Evolutionary conservation across 768 basidiomycete genomes (phyloP).

Genomic region (Suillus alpinus): DNA sequence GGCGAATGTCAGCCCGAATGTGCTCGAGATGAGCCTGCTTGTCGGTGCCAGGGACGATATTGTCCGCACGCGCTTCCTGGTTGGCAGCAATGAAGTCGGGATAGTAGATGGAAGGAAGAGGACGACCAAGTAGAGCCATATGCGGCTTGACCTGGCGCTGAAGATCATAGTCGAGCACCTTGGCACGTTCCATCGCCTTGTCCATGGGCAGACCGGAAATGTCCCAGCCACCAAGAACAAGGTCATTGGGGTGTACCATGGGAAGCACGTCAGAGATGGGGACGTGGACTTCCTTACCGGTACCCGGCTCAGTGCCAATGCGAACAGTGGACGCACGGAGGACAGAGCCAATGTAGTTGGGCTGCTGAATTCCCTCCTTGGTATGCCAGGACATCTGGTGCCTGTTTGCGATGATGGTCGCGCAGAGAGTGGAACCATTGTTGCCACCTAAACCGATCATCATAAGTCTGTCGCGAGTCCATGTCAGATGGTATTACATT

Average conservation of each 20-base stretch:
- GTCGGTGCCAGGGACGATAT: constrained; percentile 79
- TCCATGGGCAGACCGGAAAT: constrained; percentile 86
- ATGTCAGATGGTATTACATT: constrained; percentile 4
- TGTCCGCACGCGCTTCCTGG: constrained; percentile 95
- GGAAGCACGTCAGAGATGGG: constrained; percentile 92
- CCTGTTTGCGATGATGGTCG: constrained; percentile 93
- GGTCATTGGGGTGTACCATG: constrained; percentile 98
- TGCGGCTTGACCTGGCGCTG: constrained; percentile 91
- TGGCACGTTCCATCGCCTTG: constrained; percentile 88
- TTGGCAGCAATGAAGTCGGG: constrained; percentile 98
- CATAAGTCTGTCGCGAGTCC: constrained; percentile 66
- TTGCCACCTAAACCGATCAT: constrained; percentile 97
- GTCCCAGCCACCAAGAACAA: constrained; percentile 98
- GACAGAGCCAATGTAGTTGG: constrained; percentile 97
- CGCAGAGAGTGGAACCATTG: constrained; percentile 92
- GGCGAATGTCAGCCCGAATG: constrained; percentile 89
- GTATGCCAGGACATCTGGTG: constrained; percentile 95
- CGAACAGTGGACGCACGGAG: constrained; percentile 94
- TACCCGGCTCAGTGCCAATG: constrained; percentile 75
- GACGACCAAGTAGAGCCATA: constrained; percentile 77
- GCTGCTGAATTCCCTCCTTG: constrained; percentile 86
- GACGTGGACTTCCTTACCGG: constrained; percentile 88
- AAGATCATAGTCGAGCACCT: constrained; percentile 94
- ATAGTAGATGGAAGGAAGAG: constrained; percentile 94
- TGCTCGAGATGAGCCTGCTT: constrained; percentile 92